Evolutionary conservation across 2,329 filamentous ascomycete genomes (phyloP), one percentile per base, ranked within the genome.

Genomic region (Neofusicoccum umdonicola): DNA sequence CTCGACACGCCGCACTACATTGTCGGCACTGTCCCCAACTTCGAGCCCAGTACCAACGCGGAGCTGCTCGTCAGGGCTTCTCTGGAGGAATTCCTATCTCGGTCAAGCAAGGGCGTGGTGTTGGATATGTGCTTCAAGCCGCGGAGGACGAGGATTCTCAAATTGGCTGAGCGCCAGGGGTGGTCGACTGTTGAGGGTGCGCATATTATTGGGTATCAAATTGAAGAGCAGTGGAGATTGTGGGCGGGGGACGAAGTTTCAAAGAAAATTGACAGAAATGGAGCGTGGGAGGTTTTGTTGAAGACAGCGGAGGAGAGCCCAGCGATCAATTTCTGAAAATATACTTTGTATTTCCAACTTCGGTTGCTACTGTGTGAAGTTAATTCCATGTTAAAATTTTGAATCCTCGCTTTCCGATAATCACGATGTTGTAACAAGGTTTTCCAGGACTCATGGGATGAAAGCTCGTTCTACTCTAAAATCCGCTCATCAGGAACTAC

Each of bases 111-210:
- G 62, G 77, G 77, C 0, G 71, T 79, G 0, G 60, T 80, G 63
- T 65, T 80, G 41, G 78, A 80, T 37, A 79, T 80, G 77, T 80
- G 79, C 66, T 80, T 78, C 69, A 80, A 80, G 67, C 78, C 78
- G 1, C 67, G 76, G 13, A 69, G 70, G 5, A 80, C 78, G 3
- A 69, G 78, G 52, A 75, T 71, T 65, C 71, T 79, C 42, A 76
- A 75, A 68, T 63, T 74, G 19, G 77, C 72, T 0, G 68, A 75
- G 65, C 64, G 48, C 8, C 54, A 70, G 15, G 73, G 72, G 1
- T 82, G 79, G 79, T 67, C 66, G 11, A 71, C 68, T 0, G 75
- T 81, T 0, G 78, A 80, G 66, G 80, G 79, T 0, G 79, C 74
- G 0, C 71, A 75, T 41, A 71, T 81, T 8, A 80, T 81, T 65